These are phyloP conservation scores for Salix udensis DNA, from an alignment of 345 rosid genomes.

Conservation along the genomic window DNA sequence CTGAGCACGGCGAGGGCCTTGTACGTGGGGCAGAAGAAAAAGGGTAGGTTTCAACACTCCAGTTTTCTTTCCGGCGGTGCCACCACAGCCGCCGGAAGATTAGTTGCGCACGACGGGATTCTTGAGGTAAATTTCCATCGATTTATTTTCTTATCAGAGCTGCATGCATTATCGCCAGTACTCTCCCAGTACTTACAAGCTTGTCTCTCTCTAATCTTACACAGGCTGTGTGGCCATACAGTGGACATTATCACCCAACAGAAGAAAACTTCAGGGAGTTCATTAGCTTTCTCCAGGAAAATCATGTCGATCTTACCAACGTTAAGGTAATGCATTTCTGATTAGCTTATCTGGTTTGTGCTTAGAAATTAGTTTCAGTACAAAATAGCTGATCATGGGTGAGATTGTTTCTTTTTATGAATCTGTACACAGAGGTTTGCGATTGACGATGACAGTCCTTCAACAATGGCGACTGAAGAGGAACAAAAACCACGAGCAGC, in stretches of 20 bases:
- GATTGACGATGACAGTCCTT: conserved; percentile 55
- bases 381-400: not conserved
- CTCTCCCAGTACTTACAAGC: no score
- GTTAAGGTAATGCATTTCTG: conserved; percentile 54
- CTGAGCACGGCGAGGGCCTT: conserved; percentile 53
- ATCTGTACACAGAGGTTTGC: conserved; percentile 49
- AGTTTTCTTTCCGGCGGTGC: conserved; percentile 70
- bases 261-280: conserved; percentile 88
- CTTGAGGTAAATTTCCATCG: conserved; percentile 37
- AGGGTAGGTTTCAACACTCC: conserved; percentile 67
- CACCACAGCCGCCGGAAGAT: conserved; percentile 65
- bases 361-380: no score
- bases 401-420: not conserved
- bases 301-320: conserved; percentile 64
- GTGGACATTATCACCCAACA: conserved; percentile 94
- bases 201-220: conserved; percentile 6
- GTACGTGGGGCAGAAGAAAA: conserved; percentile 62
- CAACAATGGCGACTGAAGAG: conserved; percentile 16
- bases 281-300: conserved; percentile 57
- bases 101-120: conserved; percentile 48
- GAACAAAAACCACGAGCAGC: conserved; percentile 11
- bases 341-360: not conserved
- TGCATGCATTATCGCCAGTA: no score
- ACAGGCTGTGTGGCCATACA: conserved; percentile 92
- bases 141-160: no score